These are phyloP conservation scores for Pilobolus umbonatus DNA, from an alignment of 192 early-diverging fungal genomes.

Conservation along the genomic window DNA sequence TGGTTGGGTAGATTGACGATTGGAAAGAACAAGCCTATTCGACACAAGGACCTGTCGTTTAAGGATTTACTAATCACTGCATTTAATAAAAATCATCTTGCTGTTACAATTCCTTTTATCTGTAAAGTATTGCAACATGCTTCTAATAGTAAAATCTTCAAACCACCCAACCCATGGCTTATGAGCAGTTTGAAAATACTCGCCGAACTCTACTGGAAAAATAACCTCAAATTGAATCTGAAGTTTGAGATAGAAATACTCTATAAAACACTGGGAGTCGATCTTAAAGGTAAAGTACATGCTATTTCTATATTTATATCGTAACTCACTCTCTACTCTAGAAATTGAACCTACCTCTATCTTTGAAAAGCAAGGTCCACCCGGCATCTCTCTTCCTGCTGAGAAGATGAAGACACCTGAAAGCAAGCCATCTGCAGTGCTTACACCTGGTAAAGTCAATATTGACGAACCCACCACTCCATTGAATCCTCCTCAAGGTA, in stretches of 20 bases:
- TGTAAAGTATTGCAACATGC: conserved; percentile 95
- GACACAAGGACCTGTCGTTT: conserved; percentile 90
- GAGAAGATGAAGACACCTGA: too few species aligned
- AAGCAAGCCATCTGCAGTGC: not conserved
- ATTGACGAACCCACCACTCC: not conserved
- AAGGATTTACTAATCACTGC: conserved; percentile 94
- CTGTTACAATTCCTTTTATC: conserved; percentile 94
- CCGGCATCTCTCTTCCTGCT: conserved; percentile 26
- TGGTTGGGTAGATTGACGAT: conserved; percentile 95
- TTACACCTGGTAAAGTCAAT: not conserved
- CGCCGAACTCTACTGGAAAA: conserved; percentile 88
- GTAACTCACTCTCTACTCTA: too few species aligned
- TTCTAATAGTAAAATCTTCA: conserved; percentile 81
- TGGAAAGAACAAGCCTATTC: conserved; percentile 88
- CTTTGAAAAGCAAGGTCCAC: conserved; percentile 54
- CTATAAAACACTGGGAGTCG: conserved; percentile 84
- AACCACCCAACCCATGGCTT: conserved; percentile 97
- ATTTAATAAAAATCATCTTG: conserved; percentile 75
- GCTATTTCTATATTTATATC: too few species aligned
- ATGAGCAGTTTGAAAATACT: conserved; percentile 91
- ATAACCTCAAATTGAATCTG: conserved; percentile 87
- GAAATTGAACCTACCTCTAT: conserved; percentile 63
- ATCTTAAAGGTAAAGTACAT: too few species aligned
- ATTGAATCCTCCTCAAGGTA: not conserved
- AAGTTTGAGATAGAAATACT: conserved; percentile 98